phyloP scores from a whole-genome alignment of 73 alveolate species.

The Paramecium biaurelia region DNA sequence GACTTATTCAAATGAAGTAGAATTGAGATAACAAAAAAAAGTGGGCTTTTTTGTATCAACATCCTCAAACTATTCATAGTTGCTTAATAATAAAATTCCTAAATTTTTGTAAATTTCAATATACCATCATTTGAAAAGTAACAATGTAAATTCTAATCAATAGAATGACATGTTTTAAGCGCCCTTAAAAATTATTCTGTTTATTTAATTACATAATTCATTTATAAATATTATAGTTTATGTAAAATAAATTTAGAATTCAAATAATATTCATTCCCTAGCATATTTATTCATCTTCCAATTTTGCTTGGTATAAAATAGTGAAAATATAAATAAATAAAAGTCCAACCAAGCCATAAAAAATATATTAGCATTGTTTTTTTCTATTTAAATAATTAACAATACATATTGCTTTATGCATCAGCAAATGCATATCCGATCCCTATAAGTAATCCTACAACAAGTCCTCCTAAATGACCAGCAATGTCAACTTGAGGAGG shows the following conservation, averaged over 20 bases:
- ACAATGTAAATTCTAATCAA: conserved; percentile 11
- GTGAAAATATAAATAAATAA: not conserved
- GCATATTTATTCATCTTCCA: conserved; percentile 6
- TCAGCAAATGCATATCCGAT: not conserved
- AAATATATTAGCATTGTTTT: not conserved
- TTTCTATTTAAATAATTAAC: not conserved
- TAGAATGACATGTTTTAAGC: not conserved
- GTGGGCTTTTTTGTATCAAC: conserved; percentile 3
- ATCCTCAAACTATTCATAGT: not conserved
- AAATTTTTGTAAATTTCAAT: not conserved
- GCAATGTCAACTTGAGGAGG: conserved; percentile 48
- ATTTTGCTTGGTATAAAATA: not conserved
- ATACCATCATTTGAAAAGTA: not conserved
- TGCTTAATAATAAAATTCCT: conserved; percentile 22
- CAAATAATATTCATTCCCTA: conserved; percentile 9
- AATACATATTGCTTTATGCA: not conserved
- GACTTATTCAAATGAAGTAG: not conserved
- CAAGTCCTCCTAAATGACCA: conserved; percentile 46
- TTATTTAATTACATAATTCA: not conserved
- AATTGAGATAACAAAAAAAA: not conserved
- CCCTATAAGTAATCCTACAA: not conserved
- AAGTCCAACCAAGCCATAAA: not conserved
- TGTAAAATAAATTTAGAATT: not conserved
- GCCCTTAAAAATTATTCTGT: conserved; percentile 22
- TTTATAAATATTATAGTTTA: not conserved